These are phyloP conservation scores for Escallonia rubra DNA, from an alignment of 129 eudicot genomes.

Conservation along the genomic window DNA sequence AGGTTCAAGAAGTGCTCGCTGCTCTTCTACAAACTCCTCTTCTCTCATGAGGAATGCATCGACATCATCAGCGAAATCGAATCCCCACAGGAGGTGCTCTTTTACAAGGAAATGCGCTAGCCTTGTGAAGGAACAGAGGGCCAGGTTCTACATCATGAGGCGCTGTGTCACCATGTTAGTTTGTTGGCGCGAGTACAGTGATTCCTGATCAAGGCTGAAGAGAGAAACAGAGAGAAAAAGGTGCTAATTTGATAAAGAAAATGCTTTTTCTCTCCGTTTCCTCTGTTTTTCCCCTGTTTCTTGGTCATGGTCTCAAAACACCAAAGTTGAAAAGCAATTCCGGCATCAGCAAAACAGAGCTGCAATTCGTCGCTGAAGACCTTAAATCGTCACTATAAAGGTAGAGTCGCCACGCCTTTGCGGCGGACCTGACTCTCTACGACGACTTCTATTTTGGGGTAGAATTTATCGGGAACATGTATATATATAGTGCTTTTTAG, in stretches of 20 bases:
- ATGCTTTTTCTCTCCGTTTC: conserved; percentile 3
- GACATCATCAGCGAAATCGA: conserved; percentile 1
- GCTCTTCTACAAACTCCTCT: conserved; percentile 13
- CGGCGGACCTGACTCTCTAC: too few relatives aligned
- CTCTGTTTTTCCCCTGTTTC: too few relatives aligned
- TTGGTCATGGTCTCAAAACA: too few relatives aligned
- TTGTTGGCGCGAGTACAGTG: conserved; percentile 73
- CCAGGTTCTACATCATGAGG: conserved; percentile 74
- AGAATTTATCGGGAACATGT: background rate
- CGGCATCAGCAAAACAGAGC: conserved; percentile 2
- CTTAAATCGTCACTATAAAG: too few relatives aligned
- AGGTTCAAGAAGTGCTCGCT: conserved; percentile 37
- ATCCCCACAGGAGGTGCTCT: conserved; percentile 45
- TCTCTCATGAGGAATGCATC: conserved; percentile 23
- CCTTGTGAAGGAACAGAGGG: conserved; percentile 73
- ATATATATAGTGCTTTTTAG: conserved; percentile 18
- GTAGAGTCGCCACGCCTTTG: too few relatives aligned
- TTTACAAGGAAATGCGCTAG: conserved; percentile 67
- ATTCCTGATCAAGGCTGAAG: conserved; percentile 27
- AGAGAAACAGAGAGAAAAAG: too few relatives aligned
- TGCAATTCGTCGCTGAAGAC: too few relatives aligned
- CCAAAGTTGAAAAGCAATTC: background rate
- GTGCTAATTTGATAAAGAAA: too few relatives aligned
- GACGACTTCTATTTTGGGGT: too few relatives aligned
- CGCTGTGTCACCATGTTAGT: conserved; percentile 78